Conservation (phyloP, 2,329 filamentous ascomycete genomes). For the Eutypella sp. region DNA sequence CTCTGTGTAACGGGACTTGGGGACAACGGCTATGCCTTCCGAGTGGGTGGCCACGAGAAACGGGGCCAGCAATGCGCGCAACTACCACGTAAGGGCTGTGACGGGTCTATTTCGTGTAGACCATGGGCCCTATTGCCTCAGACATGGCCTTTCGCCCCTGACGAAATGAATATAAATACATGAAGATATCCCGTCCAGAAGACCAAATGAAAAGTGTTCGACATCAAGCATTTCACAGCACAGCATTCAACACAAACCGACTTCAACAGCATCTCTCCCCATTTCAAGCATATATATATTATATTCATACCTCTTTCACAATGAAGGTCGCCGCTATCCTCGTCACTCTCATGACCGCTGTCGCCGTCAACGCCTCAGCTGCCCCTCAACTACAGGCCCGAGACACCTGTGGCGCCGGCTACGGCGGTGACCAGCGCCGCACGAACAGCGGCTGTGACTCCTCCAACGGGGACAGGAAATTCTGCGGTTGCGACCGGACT, state of each 20-base stretch:
- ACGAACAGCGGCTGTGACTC: conserved; percentile 13
- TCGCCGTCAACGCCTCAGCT: conserved; percentile 5
- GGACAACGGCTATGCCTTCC: too few species aligned
- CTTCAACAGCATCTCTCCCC: neutral
- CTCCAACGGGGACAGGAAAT: conserved; percentile 11
- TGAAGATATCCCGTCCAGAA: conserved; percentile 1
- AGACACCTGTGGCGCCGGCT: conserved; percentile 13
- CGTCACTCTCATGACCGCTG: conserved; percentile 4
- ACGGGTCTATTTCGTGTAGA: too few species aligned
- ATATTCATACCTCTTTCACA: conserved; percentile 3
- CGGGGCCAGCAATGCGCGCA: too few species aligned
- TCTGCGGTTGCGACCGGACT: conserved; percentile 14
- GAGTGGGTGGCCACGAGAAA: too few species aligned
- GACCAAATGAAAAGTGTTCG: neutral
- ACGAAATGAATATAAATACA: conserved; percentile 1
- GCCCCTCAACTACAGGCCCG: conserved; percentile 4
- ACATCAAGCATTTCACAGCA: neutral
- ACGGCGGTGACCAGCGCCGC: conserved; percentile 11
- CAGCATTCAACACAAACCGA: neutral
- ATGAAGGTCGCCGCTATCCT: conserved; percentile 10
- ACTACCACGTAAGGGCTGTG: too few species aligned
- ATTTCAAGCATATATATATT: neutral
- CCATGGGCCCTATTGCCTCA: neutral
- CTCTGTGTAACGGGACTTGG: neutral
- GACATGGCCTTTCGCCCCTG: too few species aligned